Evolutionary conservation across 345 rosid genomes (phyloP).

Genomic region (Aquilaria malaccensis): DNA sequence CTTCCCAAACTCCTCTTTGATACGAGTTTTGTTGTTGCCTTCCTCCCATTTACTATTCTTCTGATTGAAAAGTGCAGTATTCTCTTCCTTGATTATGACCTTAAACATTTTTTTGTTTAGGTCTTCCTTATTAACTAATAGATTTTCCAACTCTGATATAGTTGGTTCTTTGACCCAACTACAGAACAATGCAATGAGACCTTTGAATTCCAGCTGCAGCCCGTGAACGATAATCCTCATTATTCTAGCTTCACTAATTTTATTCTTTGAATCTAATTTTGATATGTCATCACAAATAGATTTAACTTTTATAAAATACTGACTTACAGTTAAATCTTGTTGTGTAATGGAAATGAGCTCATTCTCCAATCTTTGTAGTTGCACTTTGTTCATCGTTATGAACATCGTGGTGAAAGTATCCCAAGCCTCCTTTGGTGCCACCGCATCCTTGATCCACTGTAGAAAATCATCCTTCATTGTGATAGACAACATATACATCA

Average conservation of each 20-base stretch:
- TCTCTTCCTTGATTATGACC: no score
- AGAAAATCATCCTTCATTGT: no score
- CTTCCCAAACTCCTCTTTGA: background rate
- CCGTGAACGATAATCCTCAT: conserved; percentile 2
- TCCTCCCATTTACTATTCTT: background rate
- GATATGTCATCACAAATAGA: no score
- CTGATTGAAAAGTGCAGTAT: no score
- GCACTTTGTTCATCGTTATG: background rate
- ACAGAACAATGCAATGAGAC: background rate
- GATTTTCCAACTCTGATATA: no score
- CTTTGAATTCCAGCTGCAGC: background rate
- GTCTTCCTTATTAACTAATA: no score
- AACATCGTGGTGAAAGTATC: background rate
- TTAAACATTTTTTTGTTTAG: no score
- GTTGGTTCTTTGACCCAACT: no score
- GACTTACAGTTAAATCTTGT: no score
- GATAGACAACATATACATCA: no score
- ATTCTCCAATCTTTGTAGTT: background rate
- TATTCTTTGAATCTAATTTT: background rate
- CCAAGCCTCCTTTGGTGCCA: background rate
- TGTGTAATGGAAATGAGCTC: background rate
- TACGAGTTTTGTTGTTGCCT: background rate
- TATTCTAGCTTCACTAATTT: background rate
- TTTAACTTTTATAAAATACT: no score
- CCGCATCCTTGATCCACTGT: no score